Conservation (phyloP, 306 rosid genomes). For the Inga leiocalycina region DNA sequence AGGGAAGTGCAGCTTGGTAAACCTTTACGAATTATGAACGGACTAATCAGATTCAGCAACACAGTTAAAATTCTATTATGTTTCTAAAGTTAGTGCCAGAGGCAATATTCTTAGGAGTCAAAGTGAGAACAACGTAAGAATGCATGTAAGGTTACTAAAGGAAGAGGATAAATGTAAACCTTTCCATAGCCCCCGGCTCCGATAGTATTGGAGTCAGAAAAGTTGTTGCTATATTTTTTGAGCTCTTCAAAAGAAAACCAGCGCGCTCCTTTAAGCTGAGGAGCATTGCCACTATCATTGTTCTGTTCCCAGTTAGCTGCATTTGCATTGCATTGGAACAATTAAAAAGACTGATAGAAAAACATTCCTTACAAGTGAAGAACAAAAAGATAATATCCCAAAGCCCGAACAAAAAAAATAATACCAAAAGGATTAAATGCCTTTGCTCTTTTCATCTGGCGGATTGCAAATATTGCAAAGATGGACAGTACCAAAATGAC, state of each 20-base stretch:
- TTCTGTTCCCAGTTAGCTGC: constrained; percentile 54
- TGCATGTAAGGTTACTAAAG: not conserved
- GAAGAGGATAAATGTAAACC: constrained; percentile 39
- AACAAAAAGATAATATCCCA: not conserved
- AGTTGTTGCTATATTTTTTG: constrained; percentile 54
- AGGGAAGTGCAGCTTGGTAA: constrained; percentile 62
- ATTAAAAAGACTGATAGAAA: constrained; percentile 18
- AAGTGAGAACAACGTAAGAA: not conserved
- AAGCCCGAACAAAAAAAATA: not conserved
- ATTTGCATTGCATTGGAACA: constrained; percentile 33
- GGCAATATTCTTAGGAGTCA: not conserved
- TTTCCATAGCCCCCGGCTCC: constrained; percentile 85
- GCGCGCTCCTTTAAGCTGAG: constrained; percentile 66
- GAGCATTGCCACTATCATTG: constrained; percentile 43
- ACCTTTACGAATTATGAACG: constrained; percentile 40
- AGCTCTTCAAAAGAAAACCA: constrained; percentile 76
- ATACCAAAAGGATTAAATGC: constrained; percentile 55
- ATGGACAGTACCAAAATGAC: constrained; percentile 49
- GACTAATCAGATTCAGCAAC: not conserved
- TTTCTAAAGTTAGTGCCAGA: not conserved
- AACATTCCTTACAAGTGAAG: constrained; percentile 18
- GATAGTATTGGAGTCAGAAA: constrained; percentile 25
- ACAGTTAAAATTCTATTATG: not conserved
- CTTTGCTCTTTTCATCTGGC: constrained; percentile 53
- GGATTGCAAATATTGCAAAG: constrained; percentile 57